Evolutionary conservation across 768 basidiomycete species (phyloP), one percentile per base, ranked within the genome.

Genomic region (Lactifluus pinguis): DNA sequence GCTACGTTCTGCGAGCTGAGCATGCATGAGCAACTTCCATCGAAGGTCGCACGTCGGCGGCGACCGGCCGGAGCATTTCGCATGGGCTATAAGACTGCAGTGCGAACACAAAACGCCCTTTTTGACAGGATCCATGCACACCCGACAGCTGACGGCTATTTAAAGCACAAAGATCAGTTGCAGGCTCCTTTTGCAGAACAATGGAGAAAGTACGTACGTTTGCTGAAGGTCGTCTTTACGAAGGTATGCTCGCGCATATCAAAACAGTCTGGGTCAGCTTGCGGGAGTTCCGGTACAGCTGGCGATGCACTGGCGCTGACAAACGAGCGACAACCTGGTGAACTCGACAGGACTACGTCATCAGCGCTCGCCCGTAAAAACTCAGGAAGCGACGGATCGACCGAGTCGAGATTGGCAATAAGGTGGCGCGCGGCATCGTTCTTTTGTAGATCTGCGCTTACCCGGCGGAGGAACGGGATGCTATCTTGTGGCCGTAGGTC

Each of bases 401-500:
- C 73, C 32, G 79, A 68, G 58, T 76, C 76, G 57, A 79, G 69
- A 44, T 71, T 70, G n/a, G 78, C 71, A 38, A 79, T 62, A 34
- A 57, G 68, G 62, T 83, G 80, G 53, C 82, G 82, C 53, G 80
- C 75, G 48, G 76, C 78, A 51, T 90, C 88, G 19, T 82, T 76
- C 72, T 87, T 89, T 61, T 89, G 86, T 57, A 92, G 70, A 68
- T 97, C 95, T 60, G 84, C 79, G 70, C 92, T 94, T 69, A 97
- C 87, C 4, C 95, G 87, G 34, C 93, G 86, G 13, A 97, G 77
- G 79, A 97, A 97, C 10, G 95, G 95, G 39, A 98, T 90, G 69
- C 91, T 94, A 69, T 98, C 95, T 69, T 97, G 89, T 51, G 89
- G 89, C 25, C 91, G 87, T 34, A 95, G 76, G 66, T 92, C 87